These are phyloP conservation scores for Tolypocladium inflatum DNA, from an alignment of 2,329 filamentous ascomycete genomes.

Conservation along the genomic window DNA sequence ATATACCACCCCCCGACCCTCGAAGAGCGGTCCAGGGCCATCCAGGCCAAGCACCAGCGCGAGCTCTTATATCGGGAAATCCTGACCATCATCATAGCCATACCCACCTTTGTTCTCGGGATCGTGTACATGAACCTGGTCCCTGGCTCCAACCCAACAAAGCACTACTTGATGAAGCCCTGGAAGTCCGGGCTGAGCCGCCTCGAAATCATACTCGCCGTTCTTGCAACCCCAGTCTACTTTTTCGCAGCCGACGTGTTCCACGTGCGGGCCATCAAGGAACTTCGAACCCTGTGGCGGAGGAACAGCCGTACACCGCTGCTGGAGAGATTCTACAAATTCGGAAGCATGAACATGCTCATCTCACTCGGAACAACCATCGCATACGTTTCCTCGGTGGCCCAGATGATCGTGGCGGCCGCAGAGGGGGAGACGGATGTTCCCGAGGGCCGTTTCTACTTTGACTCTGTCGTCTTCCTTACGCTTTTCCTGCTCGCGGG, in stretches of 20 bases:
- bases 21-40: constrained; percentile 68
- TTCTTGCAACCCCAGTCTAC: constrained; percentile 78
- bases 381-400: constrained; percentile 75
- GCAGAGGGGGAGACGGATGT: constrained; percentile 29
- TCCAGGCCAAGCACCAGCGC: constrained; percentile 60
- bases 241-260: constrained; percentile 81
- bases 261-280: constrained; percentile 69
- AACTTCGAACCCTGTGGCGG: constrained; percentile 69
- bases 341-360: constrained; percentile 93
- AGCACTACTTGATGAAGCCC: constrained; percentile 58
- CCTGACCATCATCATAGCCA: constrained; percentile 58
- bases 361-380: constrained; percentile 84
- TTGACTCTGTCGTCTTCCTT: constrained; percentile 86
- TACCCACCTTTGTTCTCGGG: constrained; percentile 80
- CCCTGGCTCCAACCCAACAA: constrained; percentile 42
- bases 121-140: constrained; percentile 88
- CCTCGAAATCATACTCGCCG: constrained; percentile 69
- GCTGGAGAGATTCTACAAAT: constrained; percentile 72
- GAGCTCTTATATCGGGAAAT: constrained; percentile 61
- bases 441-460: constrained; percentile 56
- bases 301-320: constrained; percentile 64
- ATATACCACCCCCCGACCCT: constrained; percentile 75
- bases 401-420: constrained; percentile 59
- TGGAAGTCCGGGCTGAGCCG: constrained; percentile 66
- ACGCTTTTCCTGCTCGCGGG: constrained; percentile 76